Conservation (phyloP, 129 eudicot species). For the sunflower (Helianthus annuus) region HanXRQr2.0-SUNRISE NC_035441.2:188013615-188014114, state of each 20-base stretch:
- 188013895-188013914: constrained; percentile 17
- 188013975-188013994: constrained; percentile 25
- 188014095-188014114: constrained; percentile 65
- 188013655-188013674: constrained; percentile 36
- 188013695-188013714: constrained; percentile 40
- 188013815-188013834: constrained; percentile 56
- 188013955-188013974: constrained; percentile 29
- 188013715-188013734: constrained; percentile 40
- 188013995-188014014: constrained; percentile 32
- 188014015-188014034: constrained; percentile 45
- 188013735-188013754: constrained; percentile 33
- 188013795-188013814: constrained; percentile 62
- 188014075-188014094: constrained; percentile 88
- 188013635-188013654: constrained; percentile 37
- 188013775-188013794: constrained; percentile 59
- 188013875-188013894: constrained; percentile 16
- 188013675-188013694: constrained; percentile 23
- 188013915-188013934: constrained; percentile 28
- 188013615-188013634: constrained; percentile 21
- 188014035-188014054: constrained; percentile 67
- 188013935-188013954: constrained; percentile 36
- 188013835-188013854: constrained; percentile 58
- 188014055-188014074: constrained; percentile 55
- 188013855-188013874: constrained; percentile 39
- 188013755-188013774: constrained; percentile 35